A percentile compares a stretch with the other conserved stretches of the same genome.
These are phyloP conservation scores for Auxenochlorella pyrenoidosa DNA, from an alignment of 139 green algal genomes.

Conservation along the genomic window DNA sequence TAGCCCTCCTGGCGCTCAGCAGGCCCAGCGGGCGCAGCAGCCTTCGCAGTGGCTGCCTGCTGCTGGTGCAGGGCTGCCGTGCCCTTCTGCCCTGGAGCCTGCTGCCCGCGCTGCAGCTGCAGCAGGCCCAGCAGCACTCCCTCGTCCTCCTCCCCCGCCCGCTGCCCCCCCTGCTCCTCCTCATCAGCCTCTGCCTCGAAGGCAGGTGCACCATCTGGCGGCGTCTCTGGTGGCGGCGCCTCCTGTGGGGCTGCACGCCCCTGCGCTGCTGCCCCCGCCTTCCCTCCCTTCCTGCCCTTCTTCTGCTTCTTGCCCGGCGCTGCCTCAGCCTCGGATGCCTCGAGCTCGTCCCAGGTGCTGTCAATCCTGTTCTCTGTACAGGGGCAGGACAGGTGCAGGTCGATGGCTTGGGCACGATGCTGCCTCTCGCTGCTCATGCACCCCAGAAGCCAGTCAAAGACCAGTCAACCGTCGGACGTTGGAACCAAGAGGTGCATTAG, in stretches of 20 bases:
- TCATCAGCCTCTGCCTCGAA: neutral
- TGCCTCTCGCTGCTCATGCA: too few relatives aligned
- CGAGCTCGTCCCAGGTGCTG: too few relatives aligned
- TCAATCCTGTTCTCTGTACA: too few relatives aligned
- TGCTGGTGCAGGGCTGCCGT: neutral
- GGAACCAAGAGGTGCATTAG: too few relatives aligned
- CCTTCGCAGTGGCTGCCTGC: neutral
- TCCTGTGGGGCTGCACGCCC: neutral
- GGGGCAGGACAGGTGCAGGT: too few relatives aligned
- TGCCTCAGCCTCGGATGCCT: too few relatives aligned
- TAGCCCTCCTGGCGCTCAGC: neutral
- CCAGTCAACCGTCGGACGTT: too few relatives aligned
- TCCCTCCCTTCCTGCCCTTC: neutral
- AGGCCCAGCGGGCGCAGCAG: neutral
- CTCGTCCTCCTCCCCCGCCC: neutral
- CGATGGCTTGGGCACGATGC: too few relatives aligned
- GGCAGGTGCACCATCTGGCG: neutral
- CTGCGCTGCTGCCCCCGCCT: neutral
- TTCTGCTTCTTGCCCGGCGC: neutral
- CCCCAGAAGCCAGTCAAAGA: neutral
- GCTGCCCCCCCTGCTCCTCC: neutral
- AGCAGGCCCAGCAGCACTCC: neutral
- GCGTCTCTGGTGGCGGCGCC: neutral
- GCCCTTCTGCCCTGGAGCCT: neutral
- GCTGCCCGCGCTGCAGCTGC: neutral